A percentile compares a stretch with the other conserved stretches of the same genome.
Evolutionary conservation across 257 asterid genomes (phyloP).

Genomic region (Galeopsis tetrahit): DNA sequence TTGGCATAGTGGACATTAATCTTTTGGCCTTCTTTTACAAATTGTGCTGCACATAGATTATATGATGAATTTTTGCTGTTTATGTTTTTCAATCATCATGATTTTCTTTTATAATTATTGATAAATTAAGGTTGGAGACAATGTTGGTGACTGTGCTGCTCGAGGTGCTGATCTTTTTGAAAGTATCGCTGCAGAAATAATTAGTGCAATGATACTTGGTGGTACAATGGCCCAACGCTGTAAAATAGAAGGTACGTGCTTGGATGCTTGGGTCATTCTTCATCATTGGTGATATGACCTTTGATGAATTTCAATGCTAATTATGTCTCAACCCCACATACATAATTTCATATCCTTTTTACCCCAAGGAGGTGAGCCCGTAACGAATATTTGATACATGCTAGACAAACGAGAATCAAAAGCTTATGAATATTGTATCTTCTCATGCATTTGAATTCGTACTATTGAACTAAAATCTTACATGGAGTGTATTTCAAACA

Average conservation of each 20-base stretch:
- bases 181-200: constrained; percentile 99
- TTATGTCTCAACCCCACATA: neutral
- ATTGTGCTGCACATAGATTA: constrained; percentile 1
- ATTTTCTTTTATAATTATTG: constrained; percentile 35
- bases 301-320: neutral
- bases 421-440: constrained; percentile 7
- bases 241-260: constrained; percentile 79
- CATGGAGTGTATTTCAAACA: constrained; percentile 3
- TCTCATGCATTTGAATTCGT: constrained; percentile 3
- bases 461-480: constrained; percentile 19
- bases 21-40: neutral
- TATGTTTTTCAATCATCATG: constrained; percentile 16
- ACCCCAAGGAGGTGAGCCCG: neutral
- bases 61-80: neutral
- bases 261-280: constrained; percentile 2
- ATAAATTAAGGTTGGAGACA: constrained; percentile 86
- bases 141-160: constrained; percentile 99
- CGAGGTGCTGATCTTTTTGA: constrained; percentile 99
- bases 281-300: neutral
- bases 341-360: constrained; percentile 18
- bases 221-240: constrained; percentile 97
- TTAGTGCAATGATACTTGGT: constrained; percentile 99
- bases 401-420: constrained; percentile 12
- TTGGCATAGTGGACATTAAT: constrained; percentile 18
- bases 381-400: constrained; percentile 17